Percentiles rank a stretch among this genome's conserved stretches.
phyloP scores from a whole-genome alignment of 2,329 filamentous ascomycete species.

The Colletotrichum lupini region DNA sequence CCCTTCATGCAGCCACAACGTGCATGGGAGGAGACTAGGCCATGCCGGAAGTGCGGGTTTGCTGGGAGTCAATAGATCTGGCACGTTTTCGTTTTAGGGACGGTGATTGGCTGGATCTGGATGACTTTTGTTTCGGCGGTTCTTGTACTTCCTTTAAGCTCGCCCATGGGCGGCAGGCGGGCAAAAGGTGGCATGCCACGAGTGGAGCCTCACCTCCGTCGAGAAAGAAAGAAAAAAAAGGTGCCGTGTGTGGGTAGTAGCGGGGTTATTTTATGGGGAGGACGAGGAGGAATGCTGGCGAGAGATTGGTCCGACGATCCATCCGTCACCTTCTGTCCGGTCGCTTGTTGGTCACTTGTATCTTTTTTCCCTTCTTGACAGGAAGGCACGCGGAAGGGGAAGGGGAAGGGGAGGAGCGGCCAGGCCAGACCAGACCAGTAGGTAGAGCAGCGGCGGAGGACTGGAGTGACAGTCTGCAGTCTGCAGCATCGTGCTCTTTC shows the following conservation, averaged over 20 bases:
- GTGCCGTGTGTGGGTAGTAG: slow-evolving; percentile 4
- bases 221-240: background rate
- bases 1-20: background rate
- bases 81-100: slow-evolving; percentile 28
- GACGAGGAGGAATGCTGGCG: background rate
- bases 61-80: slow-evolving; percentile 36
- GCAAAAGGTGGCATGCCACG: background rate
- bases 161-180: background rate
- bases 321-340: background rate
- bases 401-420: background rate
- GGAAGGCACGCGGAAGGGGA: background rate
- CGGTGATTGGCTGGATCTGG: slow-evolving; percentile 29
- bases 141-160: slow-evolving; percentile 24
- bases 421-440: background rate
- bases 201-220: too few relatives aligned
- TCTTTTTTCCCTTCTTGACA: background rate
- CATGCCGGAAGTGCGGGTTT: slow-evolving; percentile 36
- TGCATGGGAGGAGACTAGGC: background rate
- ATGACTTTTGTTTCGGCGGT: slow-evolving; percentile 3
- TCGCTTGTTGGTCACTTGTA: background rate
- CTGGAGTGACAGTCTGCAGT: too few relatives aligned
- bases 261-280: slow-evolving; percentile 1
- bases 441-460: too few relatives aligned
- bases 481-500: background rate
- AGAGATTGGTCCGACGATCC: slow-evolving; percentile 12